Evolutionary conservation across 805 yeast genomes (phyloP).

Genomic region (Sungouiozyma ichnusensis): DNA sequence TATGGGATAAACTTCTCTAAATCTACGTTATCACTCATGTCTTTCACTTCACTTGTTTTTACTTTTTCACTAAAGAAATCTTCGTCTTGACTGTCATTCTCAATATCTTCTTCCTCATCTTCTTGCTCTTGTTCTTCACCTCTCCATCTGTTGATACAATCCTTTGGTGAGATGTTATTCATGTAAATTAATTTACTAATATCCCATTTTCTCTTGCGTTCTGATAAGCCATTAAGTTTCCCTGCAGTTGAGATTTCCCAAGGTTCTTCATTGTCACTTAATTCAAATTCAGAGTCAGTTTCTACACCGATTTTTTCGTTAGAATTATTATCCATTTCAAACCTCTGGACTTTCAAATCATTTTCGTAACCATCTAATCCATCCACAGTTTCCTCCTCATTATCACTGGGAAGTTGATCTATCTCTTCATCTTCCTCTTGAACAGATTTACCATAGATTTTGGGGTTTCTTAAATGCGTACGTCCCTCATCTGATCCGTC

Average conservation of each 20-base stretch:
- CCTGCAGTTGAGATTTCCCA: conserved; percentile 43
- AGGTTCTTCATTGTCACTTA: conserved; percentile 28
- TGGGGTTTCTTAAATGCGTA: conserved; percentile 49
- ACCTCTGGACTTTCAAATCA: conserved; percentile 38
- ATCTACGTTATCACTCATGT: conserved; percentile 12
- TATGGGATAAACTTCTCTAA: conserved; percentile 27
- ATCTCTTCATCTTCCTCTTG: conserved; percentile 37
- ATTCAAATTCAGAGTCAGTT: conserved; percentile 43
- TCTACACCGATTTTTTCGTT: conserved; percentile 35
- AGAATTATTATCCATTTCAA: conserved; percentile 34
- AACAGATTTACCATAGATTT: conserved; percentile 44
- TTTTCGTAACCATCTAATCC: conserved; percentile 27
- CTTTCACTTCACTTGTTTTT: conserved; percentile 11
- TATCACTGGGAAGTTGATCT: conserved; percentile 35
- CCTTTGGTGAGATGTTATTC: conserved; percentile 65
- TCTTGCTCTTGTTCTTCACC: conserved; percentile 38
- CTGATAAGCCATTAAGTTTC: conserved; percentile 43
- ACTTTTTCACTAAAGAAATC: conserved; percentile 48
- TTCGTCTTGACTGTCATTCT: conserved; percentile 31
- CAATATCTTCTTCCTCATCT: conserved; percentile 34
- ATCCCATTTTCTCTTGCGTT: conserved; percentile 54
- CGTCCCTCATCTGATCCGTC: conserved; percentile 50
- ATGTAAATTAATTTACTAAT: conserved; percentile 71
- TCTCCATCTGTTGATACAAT: conserved; percentile 64
- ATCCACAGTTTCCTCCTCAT: conserved; percentile 30